A percentile compares a stretch with the other conserved stretches of the same genome.
Evolutionary conservation across 805 yeast species (phyloP).

Genomic region (Lipomyces oligophaga): DNA sequence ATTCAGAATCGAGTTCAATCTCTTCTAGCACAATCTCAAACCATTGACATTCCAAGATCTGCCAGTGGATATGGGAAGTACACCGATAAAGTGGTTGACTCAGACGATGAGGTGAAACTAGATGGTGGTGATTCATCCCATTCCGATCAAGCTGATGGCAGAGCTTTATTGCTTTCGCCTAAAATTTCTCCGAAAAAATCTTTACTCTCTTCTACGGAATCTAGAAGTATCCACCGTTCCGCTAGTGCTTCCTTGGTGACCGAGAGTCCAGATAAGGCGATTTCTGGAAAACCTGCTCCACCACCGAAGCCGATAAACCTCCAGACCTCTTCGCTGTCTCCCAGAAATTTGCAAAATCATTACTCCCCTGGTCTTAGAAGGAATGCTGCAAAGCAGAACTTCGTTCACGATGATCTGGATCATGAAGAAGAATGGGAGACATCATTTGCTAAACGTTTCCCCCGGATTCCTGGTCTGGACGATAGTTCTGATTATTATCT

Average conservation of each 20-base stretch:
- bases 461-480: constrained; percentile 9
- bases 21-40: constrained; percentile 21
- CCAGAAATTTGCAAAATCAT: not conserved
- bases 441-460: constrained; percentile 11
- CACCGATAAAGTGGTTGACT: too few relatives aligned
- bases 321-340: constrained; percentile 2
- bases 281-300: constrained; percentile 10
- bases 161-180: too few relatives aligned
- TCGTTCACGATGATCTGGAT: constrained; percentile 8
- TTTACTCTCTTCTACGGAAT: not conserved
- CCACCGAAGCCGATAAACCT: constrained; percentile 16
- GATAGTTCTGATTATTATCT: too few relatives aligned
- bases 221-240: not conserved
- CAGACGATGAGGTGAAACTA: too few relatives aligned
- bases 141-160: too few relatives aligned
- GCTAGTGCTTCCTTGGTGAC: not conserved
- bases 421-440: constrained; percentile 7
- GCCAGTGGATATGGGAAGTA: constrained; percentile 73
- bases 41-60: constrained; percentile 46
- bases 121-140: too few relatives aligned
- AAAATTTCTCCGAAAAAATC: constrained; percentile 30
- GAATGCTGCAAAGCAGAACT: not conserved
- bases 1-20: constrained; percentile 31
- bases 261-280: too few relatives aligned
- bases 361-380: too few relatives aligned